Percentiles rank a stretch among this genome's conserved stretches.
Evolutionary conservation across 805 yeast genomes (phyloP).

Genomic region (Suhomyces sp.): DNA sequence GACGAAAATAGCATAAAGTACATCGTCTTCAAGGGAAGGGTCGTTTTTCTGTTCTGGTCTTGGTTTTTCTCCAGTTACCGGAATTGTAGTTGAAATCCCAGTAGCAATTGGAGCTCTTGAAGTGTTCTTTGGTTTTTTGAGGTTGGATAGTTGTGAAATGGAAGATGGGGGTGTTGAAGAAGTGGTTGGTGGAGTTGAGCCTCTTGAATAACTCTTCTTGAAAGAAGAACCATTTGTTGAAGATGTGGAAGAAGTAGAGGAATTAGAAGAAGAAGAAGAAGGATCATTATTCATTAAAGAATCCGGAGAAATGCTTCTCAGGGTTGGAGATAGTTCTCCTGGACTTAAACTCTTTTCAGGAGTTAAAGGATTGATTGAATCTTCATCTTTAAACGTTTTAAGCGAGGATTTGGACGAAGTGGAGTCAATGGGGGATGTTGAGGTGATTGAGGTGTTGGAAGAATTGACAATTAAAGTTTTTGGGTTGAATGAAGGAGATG

Average conservation of each 20-base stretch:
- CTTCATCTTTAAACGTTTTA: constrained; percentile 5
- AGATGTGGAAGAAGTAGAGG: constrained; percentile 7
- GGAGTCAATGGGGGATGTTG: constrained; percentile 1
- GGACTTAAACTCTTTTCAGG: constrained; percentile 30
- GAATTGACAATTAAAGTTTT: constrained; percentile 18
- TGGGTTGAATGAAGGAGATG: constrained; percentile 43
- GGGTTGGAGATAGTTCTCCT: constrained; percentile 33
- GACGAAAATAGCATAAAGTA: constrained; percentile 69
- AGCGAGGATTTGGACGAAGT: constrained; percentile 1
- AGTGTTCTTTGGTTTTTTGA: constrained; percentile 36
- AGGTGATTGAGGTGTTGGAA: constrained; percentile 2
- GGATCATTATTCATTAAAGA: constrained; percentile 32
- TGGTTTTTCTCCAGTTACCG: constrained; percentile 72
- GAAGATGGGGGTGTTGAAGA: constrained; percentile 7
- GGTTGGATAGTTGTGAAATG: constrained; percentile 8
- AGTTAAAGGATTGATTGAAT: constrained; percentile 19
- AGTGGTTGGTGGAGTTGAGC: constrained; percentile 29
- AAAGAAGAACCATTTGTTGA: constrained; percentile 1
- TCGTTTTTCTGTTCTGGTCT: constrained; percentile 63
- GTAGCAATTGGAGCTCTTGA: constrained; percentile 59
- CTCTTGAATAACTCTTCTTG: constrained; percentile 25
- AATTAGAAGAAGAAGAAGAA: constrained; percentile 6
- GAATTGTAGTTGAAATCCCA: constrained; percentile 75
- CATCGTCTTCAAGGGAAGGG: constrained; percentile 69
- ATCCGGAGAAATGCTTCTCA: constrained; percentile 45